A percentile compares a stretch with the other conserved stretches of the same genome.
Conservation (phyloP, 176 grass and related monocot species). For the Melocanna baccifera region DNA sequence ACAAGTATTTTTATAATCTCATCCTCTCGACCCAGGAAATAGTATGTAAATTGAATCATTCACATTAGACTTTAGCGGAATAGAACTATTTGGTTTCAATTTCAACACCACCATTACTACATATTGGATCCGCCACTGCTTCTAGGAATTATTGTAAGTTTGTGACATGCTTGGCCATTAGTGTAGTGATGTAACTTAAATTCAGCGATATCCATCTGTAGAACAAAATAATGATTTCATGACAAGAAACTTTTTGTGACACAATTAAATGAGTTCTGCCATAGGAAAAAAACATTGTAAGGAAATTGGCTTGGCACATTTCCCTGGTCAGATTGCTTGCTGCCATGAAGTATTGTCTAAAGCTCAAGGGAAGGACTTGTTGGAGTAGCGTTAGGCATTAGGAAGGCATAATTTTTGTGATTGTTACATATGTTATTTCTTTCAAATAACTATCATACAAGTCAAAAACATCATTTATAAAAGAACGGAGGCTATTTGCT, state of each 20-base stretch:
- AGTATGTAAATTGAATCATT: background rate
- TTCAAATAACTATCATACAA: too few species aligned
- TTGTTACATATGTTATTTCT: too few species aligned
- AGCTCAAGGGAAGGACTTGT: too few species aligned
- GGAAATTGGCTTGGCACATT: background rate
- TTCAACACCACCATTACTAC: background rate
- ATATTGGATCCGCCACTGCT: background rate
- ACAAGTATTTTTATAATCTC: background rate
- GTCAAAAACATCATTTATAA: too few species aligned
- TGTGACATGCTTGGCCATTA: background rate
- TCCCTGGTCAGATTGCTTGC: too few species aligned
- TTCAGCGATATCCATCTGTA: background rate
- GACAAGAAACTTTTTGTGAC: background rate
- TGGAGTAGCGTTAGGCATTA: too few species aligned
- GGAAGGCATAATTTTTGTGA: too few species aligned
- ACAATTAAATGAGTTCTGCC: background rate
- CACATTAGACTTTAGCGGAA: background rate
- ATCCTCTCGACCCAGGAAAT: background rate
- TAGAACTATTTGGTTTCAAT: too few species aligned
- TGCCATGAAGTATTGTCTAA: too few species aligned
- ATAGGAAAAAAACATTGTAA: background rate
- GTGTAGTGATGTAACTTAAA: background rate
- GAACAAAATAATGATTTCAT: background rate
- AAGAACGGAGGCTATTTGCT: too few species aligned
- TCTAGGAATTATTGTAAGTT: background rate